Conservation (phyloP, 257 asterid genomes). For the Verbena officinalis region DNA sequence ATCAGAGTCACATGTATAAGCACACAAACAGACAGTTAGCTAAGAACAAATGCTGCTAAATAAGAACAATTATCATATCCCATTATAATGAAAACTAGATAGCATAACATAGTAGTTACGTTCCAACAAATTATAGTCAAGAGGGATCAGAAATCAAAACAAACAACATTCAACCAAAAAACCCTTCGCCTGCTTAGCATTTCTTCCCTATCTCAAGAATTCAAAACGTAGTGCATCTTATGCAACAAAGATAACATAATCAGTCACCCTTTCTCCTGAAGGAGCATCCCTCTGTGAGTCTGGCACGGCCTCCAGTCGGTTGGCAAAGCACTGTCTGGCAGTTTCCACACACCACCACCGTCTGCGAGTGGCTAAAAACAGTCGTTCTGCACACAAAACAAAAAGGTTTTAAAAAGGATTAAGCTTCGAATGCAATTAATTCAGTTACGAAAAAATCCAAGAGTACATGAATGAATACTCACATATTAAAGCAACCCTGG, state of each 20-base stretch:
- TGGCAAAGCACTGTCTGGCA: slow-evolving; percentile 65
- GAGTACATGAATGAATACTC: slow-evolving; percentile 14
- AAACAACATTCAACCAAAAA: background rate
- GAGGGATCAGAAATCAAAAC: background rate
- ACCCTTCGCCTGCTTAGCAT: background rate
- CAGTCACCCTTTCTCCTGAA: slow-evolving; percentile 73
- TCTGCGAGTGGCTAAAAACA: slow-evolving; percentile 57
- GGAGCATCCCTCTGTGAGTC: slow-evolving; percentile 79
- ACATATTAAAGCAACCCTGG: slow-evolving; percentile 75
- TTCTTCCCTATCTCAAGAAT: background rate
- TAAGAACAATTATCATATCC: background rate
- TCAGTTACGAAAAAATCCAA: too few relatives aligned
- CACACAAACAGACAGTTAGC: background rate
- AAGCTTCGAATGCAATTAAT: background rate
- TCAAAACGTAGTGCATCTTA: background rate
- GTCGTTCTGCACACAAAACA: slow-evolving; percentile 47
- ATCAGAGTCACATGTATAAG: too few relatives aligned
- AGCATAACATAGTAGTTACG: background rate
- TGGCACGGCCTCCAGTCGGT: slow-evolving; percentile 69
- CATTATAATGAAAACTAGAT: background rate
- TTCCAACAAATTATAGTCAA: background rate
- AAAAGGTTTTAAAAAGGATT: background rate
- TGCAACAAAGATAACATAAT: background rate
- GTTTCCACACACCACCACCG: slow-evolving; percentile 62
- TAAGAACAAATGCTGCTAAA: background rate